A percentile compares a stretch with the other conserved stretches of the same genome.
Evolutionary conservation across 2,329 filamentous ascomycete species (phyloP).

Genomic region (Pyrenophora tritici-repentis): DNA sequence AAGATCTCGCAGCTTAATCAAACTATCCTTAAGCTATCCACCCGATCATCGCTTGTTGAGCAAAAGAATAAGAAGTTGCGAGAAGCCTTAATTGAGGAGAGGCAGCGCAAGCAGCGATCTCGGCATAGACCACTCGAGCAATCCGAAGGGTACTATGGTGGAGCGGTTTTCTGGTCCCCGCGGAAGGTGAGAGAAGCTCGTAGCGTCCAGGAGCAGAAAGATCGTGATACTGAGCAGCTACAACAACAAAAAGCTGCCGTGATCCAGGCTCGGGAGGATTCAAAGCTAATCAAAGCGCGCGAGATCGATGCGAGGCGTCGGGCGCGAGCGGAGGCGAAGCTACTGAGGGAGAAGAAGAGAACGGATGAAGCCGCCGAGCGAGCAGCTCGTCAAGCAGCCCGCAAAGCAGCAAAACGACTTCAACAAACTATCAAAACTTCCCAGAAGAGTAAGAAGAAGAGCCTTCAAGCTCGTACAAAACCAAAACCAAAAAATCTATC

Average conservation of each 20-base stretch:
- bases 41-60: slow-evolving; percentile 2
- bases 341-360: slow-evolving; percentile 1
- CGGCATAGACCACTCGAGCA: slow-evolving; percentile 4
- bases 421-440: slow-evolving; percentile 1
- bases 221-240: neutral
- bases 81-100: slow-evolving; percentile 7
- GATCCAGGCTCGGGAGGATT: neutral
- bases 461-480: neutral
- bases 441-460: neutral
- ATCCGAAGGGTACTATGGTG: slow-evolving; percentile 5
- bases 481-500: neutral
- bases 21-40: neutral
- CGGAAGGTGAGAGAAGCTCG: too few species aligned
- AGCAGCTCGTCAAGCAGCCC: neutral
- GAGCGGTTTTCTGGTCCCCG: slow-evolving; percentile 7
- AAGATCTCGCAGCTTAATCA: neutral
- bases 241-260: neutral
- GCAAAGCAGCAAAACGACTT: neutral
- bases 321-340: neutral
- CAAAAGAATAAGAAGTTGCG: slow-evolving; percentile 2
- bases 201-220: neutral
- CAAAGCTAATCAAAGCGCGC: neutral
- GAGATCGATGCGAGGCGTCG: neutral
- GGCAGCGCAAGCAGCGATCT: slow-evolving; percentile 1
- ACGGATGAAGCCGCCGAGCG: neutral